Evolutionary conservation across 441 rosid genomes (phyloP).

Genomic region (Erysimum cheiri): DNA sequence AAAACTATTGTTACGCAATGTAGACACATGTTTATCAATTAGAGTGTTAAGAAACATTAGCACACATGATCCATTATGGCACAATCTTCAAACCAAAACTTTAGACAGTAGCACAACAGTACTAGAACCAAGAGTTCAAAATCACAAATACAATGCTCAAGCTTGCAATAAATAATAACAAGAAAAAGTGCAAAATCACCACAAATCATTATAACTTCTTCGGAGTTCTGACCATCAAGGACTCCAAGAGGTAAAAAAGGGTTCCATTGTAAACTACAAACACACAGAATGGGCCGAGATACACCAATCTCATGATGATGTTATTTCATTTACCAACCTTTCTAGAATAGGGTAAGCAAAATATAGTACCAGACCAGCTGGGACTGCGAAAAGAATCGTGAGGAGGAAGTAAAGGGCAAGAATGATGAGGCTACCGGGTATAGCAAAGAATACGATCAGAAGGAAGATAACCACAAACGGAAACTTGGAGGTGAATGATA

Average conservation of each 20-base stretch:
- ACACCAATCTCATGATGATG: slow-evolving; percentile 46
- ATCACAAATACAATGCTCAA: slow-evolving; percentile 37
- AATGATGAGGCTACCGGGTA: slow-evolving; percentile 79
- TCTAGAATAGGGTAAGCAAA: slow-evolving; percentile 80
- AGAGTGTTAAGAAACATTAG: background rate
- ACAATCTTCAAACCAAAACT: slow-evolving; percentile 38
- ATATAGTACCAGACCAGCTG: slow-evolving; percentile 73
- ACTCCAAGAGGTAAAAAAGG: slow-evolving; percentile 22
- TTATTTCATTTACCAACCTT: slow-evolving; percentile 84
- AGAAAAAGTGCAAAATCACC: slow-evolving; percentile 17
- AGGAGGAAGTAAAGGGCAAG: slow-evolving; percentile 73
- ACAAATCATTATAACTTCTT: slow-evolving; percentile 9
- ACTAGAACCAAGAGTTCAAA: slow-evolving; percentile 30
- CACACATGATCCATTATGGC: slow-evolving; percentile 17
- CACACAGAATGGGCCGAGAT: slow-evolving; percentile 22
- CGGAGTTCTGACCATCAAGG: slow-evolving; percentile 20
- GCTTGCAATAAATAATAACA: slow-evolving; percentile 7
- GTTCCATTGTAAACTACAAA: slow-evolving; percentile 15
- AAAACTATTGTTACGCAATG: slow-evolving; percentile 21
- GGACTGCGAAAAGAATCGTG: slow-evolving; percentile 72
- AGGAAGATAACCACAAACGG: slow-evolving; percentile 74
- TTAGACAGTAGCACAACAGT: slow-evolving; percentile 25
- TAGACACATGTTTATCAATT: slow-evolving; percentile 18
- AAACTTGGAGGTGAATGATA: slow-evolving; percentile 74
- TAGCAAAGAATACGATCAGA: slow-evolving; percentile 66